Conservation (phyloP, 768 basidiomycete genomes). For the Rhodotorula diobovata region DNA sequence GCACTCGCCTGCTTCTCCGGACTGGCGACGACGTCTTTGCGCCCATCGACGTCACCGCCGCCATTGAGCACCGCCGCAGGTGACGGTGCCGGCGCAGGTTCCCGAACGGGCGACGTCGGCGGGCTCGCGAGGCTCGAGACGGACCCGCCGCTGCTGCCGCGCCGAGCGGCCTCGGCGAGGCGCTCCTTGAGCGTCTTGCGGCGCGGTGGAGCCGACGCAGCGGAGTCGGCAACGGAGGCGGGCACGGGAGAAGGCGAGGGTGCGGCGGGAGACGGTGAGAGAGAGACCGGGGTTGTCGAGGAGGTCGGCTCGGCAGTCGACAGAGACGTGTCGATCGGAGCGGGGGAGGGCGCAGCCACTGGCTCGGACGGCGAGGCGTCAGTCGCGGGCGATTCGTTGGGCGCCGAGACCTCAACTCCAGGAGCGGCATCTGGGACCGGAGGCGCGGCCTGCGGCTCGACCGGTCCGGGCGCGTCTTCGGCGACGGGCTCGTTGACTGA, state of each 20-base stretch:
- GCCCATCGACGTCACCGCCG: too few relatives aligned
- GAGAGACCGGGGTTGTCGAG: neutral
- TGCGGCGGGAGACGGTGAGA: neutral
- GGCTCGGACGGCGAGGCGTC: too few relatives aligned
- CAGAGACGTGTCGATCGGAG: neutral
- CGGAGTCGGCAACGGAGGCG: neutral
- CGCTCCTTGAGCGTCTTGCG: constrained; percentile 39
- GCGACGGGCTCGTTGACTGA: too few relatives aligned
- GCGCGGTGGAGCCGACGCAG: neutral
- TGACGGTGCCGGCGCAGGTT: neutral
- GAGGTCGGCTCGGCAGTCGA: too few relatives aligned
- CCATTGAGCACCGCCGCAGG: neutral
- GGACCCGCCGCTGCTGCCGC: neutral
- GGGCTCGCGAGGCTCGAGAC: neutral
- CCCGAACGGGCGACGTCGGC: neutral
- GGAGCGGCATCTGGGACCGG: too few relatives aligned
- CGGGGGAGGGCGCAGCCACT: neutral
- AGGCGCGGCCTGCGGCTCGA: too few relatives aligned
- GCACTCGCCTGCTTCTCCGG: too few relatives aligned
- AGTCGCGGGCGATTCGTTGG: too few relatives aligned
- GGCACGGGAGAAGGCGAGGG: neutral
- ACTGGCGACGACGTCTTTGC: neutral
- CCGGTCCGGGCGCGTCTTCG: too few relatives aligned
- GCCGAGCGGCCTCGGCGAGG: constrained; percentile 26
- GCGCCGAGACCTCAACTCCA: too few relatives aligned